A percentile compares a stretch with the other conserved stretches of the same genome.
phyloP scores from a whole-genome alignment of 441 rosid genomes.

The Adansonia grandidieri region DNA sequence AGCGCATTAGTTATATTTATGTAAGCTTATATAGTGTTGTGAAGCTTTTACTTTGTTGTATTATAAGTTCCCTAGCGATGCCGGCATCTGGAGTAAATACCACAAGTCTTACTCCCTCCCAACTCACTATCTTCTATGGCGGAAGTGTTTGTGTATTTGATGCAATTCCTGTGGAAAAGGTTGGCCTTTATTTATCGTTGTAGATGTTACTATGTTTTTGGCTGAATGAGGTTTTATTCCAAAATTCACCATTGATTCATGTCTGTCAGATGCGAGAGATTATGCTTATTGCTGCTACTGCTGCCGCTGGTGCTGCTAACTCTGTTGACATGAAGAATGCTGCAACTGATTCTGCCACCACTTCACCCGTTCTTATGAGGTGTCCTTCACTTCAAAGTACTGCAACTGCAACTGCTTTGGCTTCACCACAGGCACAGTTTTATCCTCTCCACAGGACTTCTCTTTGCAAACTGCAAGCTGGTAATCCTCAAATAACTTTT shows the following conservation, averaged over 20 bases:
- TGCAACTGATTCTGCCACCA: slow-evolving; percentile 39
- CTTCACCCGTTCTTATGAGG: slow-evolving; percentile 69
- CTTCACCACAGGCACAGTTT: slow-evolving; percentile 56
- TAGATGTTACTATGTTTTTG: not conserved
- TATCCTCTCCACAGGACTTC: slow-evolving; percentile 52
- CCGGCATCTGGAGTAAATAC: slow-evolving; percentile 42
- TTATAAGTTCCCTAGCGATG: slow-evolving; percentile 40
- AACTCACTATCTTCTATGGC: slow-evolving; percentile 83
- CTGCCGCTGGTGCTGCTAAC: slow-evolving; percentile 53
- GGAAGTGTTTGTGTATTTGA: slow-evolving; percentile 79
- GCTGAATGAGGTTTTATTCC: not conserved
- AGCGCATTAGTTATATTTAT: not conserved
- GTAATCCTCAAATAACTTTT: slow-evolving; percentile 38
- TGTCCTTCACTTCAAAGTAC: slow-evolving; percentile 83
- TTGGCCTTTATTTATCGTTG: slow-evolving; percentile 28
- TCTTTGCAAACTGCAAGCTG: slow-evolving; percentile 79
- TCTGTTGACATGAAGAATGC: slow-evolving; percentile 55
- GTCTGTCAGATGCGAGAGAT: slow-evolving; percentile 68
- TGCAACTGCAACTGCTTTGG: slow-evolving; percentile 56
- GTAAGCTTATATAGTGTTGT: not conserved
- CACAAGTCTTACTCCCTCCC: slow-evolving; percentile 42
- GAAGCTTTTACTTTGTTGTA: slow-evolving; percentile 20
- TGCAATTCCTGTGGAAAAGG: slow-evolving; percentile 76
- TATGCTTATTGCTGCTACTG: slow-evolving; percentile 56
- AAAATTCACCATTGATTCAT: not conserved